phyloP scores from a whole-genome alignment of 371 early-diverging fungal genomes.

The Mortierella sp. region DNA sequence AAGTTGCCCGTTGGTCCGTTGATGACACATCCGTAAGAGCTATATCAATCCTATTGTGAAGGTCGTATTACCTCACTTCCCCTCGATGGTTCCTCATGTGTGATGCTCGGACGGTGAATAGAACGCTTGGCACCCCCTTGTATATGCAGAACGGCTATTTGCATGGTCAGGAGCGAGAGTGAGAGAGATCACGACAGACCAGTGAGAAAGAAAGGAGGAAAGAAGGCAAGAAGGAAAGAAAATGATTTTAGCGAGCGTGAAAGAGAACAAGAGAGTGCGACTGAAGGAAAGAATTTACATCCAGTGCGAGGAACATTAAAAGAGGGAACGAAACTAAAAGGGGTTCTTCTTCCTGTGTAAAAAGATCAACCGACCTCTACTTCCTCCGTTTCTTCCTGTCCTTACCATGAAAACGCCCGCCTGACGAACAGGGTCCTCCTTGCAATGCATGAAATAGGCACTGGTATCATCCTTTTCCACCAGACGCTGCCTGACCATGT shows the following conservation, averaged over 20 bases:
- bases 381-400: not conserved
- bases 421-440: constrained; percentile 41
- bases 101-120: constrained; percentile 86
- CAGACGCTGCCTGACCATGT: constrained; percentile 29
- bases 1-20: not conserved
- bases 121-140: constrained; percentile 73
- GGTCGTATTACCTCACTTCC: constrained; percentile 71
- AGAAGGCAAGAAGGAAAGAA: not conserved
- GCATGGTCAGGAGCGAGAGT: not conserved
- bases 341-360: not conserved
- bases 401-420: constrained; percentile 53
- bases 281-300: not conserved
- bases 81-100: constrained; percentile 83
- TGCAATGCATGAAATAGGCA: constrained; percentile 37
- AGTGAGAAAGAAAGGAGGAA: not conserved
- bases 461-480: constrained; percentile 29
- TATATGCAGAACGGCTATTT: constrained; percentile 75
- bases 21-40: not conserved
- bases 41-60: not conserved
- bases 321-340: not conserved
- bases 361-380: not conserved
- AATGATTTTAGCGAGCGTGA: not conserved
- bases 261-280: not conserved
- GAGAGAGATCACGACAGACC: not conserved
- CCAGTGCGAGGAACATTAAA: not conserved